Evolutionary conservation across 192 early-diverging fungal genomes (phyloP).

Genomic region (Coemansia sp.): DNA sequence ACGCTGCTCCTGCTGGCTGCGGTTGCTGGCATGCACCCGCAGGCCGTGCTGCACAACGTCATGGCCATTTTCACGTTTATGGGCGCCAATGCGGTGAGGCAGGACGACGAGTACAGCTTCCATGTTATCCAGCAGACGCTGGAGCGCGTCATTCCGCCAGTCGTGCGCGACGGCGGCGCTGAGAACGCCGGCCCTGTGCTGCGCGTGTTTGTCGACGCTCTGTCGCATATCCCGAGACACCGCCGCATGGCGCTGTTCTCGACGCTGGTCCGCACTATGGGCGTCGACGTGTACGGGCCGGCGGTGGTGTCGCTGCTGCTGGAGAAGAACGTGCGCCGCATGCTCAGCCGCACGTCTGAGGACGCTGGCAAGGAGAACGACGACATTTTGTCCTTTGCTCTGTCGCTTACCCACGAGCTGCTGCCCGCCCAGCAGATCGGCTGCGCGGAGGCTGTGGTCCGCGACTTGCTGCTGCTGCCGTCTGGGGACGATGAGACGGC

Average conservation of each 20-base stretch:
- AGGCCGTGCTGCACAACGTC: constrained; percentile 86
- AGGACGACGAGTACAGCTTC: constrained; percentile 97
- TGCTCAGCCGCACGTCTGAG: constrained; percentile 35
- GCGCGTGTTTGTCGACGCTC: constrained; percentile 89
- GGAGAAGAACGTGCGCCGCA: constrained; percentile 66
- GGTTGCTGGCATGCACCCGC: constrained; percentile 79
- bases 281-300: constrained; percentile 73
- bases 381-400: constrained; percentile 73
- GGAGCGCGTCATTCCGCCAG: constrained; percentile 82
- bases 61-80: constrained; percentile 99
- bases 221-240: constrained; percentile 92
- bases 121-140: constrained; percentile 91
- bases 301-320: constrained; percentile 75
- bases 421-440: constrained; percentile 67
- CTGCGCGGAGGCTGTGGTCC: constrained; percentile 64
- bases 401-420: constrained; percentile 75
- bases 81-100: constrained; percentile 93
- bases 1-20: constrained; percentile 85
- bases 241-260: constrained; percentile 88
- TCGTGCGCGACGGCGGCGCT: constrained; percentile 54
- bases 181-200: constrained; percentile 75
- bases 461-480: constrained; percentile 60
- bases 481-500: constrained; percentile 22
- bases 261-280: constrained; percentile 80
- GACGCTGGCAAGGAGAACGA: constrained; percentile 63